Evolutionary conservation across 2,329 filamentous ascomycete species (phyloP), one percentile per base, ranked within the genome.

Genomic region (Dactylella cylindrospora): DNA sequence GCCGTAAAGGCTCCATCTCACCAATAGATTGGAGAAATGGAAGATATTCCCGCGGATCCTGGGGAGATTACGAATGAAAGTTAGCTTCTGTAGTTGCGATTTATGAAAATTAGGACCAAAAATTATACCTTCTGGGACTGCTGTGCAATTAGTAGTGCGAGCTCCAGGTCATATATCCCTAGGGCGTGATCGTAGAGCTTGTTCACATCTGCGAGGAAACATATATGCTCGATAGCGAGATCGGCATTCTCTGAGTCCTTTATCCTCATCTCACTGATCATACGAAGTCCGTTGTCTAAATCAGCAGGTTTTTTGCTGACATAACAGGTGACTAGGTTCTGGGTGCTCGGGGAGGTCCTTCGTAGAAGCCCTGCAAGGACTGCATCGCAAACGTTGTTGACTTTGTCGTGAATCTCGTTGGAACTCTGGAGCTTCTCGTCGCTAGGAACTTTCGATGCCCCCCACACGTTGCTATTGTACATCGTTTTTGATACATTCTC

Each of bases 401-500:
- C 82, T 71, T 98, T 98, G 40, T 74, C 76, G 19, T 67, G 29
- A 9, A 36, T 50, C 35, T 65, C 6, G 22, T 59, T 33, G 57
- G 61, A 10, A 55, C 36, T 26, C 50, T 33, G 10, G 33, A 46
- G 31, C 64, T 64, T 41, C 62, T 67, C 44, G 49, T 50, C 33
- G 53, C 52, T 38, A 8, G 22, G 61, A 40, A 23, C 44, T 49
- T 50, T 61, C 13, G 60, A 25, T 19, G 65, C 51, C 50, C 67
- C 68, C 66, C 81, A 79, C 64, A 86, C 80, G 0, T 90, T 97
- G 70, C 97, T 86, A 68, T 86, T 86, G 72, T 97, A 98, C 79
- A 97, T 90, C 0, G 88, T 94, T 72, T 91, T 80, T 0, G 90
- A 87, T 17, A 98, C 93, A 72, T 98, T 88, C 71, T 98, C 93